phyloP scores from a whole-genome alignment of 2,329 filamentous ascomycete species.

The Dactylella cylindrospora region DNA sequence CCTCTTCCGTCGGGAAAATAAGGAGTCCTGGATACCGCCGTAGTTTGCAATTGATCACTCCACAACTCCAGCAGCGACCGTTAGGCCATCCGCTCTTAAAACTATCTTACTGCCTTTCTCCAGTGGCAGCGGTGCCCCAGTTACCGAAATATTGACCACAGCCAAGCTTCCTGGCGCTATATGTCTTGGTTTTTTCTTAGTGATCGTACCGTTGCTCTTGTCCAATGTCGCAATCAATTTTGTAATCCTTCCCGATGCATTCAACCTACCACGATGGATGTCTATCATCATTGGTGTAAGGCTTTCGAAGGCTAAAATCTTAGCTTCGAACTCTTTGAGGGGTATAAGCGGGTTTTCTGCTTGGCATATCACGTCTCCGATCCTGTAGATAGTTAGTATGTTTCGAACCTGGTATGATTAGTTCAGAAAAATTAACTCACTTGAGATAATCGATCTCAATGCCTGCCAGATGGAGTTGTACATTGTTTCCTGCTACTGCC shows the following conservation, averaged over 20 bases:
- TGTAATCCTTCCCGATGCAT: conserved; percentile 73
- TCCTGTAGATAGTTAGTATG: conserved; percentile 52
- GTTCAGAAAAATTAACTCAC: conserved; percentile 45
- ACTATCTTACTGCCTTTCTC: conserved; percentile 80
- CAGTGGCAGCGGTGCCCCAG: conserved; percentile 68
- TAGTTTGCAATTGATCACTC: conserved; percentile 64
- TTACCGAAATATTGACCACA: conserved; percentile 72
- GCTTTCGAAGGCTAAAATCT: conserved; percentile 85
- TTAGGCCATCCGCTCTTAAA: conserved; percentile 75
- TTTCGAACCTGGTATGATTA: neutral
- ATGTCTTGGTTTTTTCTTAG: conserved; percentile 82
- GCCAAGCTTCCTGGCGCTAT: conserved; percentile 78
- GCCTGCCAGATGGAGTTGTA: conserved; percentile 77
- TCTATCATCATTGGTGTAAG: conserved; percentile 86
- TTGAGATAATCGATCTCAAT: conserved; percentile 78
- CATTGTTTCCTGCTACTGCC: conserved; percentile 89
- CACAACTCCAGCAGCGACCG: conserved; percentile 81
- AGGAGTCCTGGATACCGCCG: no score
- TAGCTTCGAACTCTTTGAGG: conserved; percentile 73
- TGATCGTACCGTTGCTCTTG: conserved; percentile 71
- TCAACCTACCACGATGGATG: conserved; percentile 80
- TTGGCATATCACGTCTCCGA: conserved; percentile 84
- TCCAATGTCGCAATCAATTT: conserved; percentile 73
- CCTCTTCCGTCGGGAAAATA: no score
- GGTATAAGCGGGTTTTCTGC: conserved; percentile 67